phyloP scores from a whole-genome alignment of 176 grass and related monocot species.

The Canna indica region DNA sequence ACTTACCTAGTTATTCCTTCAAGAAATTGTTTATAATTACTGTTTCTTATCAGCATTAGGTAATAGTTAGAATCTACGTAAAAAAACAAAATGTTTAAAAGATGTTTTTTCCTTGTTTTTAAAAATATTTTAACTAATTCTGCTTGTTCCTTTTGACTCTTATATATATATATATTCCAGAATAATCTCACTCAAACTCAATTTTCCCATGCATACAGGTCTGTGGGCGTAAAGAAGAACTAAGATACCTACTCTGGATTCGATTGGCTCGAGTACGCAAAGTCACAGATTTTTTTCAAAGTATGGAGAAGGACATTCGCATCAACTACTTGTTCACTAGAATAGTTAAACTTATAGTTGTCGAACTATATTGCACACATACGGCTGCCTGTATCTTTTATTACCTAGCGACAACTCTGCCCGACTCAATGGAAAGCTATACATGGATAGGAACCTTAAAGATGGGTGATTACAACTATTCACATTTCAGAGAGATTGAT shows the following conservation, averaged over 20 bases:
- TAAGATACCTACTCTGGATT: slow-evolving; percentile 88
- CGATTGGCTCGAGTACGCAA: slow-evolving; percentile 59
- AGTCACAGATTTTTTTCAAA: slow-evolving; percentile 56
- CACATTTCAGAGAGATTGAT: slow-evolving; percentile 84
- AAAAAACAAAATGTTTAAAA: neutral
- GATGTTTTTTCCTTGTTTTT: too few species aligned
- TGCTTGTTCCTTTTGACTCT: too few species aligned
- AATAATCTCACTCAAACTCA: neutral
- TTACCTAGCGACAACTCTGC: slow-evolving; percentile 85
- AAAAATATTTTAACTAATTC: too few species aligned
- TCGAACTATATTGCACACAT: slow-evolving; percentile 91
- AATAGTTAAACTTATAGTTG: slow-evolving; percentile 91
- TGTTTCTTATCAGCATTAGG: neutral
- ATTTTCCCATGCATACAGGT: slow-evolving; percentile 30
- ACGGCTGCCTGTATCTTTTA: slow-evolving; percentile 96
- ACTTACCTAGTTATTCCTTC: neutral
- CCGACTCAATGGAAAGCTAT: slow-evolving; percentile 69
- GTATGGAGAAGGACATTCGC: slow-evolving; percentile 87
- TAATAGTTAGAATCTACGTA: neutral
- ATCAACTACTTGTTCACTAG: slow-evolving; percentile 95
- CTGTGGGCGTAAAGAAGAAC: slow-evolving; percentile 66
- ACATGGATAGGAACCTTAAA: slow-evolving; percentile 93
- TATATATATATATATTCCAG: too few species aligned
- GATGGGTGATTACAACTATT: slow-evolving; percentile 62
- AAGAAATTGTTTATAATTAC: neutral